Percentiles rank a stretch among this genome's conserved stretches.
These are phyloP conservation scores for Phyllosticta paracitricarpa DNA, from an alignment of 2,329 filamentous ascomycete genomes.

Conservation along the genomic window DNA sequence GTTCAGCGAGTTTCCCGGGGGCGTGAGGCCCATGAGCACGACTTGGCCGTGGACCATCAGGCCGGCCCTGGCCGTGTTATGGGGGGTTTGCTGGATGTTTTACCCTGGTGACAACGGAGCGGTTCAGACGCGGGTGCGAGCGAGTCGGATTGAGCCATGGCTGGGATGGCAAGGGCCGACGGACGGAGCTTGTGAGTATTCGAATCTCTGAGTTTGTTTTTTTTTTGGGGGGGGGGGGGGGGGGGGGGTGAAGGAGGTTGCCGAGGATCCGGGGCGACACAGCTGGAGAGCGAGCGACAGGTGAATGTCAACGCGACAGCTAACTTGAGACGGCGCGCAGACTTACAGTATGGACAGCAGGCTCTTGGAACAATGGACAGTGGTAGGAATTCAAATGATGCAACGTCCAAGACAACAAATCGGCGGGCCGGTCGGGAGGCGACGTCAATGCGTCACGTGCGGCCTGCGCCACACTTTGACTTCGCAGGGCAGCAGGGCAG, in stretches of 20 bases:
- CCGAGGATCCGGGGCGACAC: constrained; percentile 1
- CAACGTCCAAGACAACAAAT: background rate
- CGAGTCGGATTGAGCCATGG: background rate
- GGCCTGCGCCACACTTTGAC: background rate
- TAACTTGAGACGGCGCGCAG: constrained; percentile 1
- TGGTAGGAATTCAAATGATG: constrained; percentile 5
- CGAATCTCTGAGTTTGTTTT: background rate
- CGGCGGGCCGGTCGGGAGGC: background rate
- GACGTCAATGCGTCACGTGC: background rate
- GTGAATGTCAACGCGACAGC: background rate
- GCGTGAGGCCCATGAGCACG: constrained; percentile 26
- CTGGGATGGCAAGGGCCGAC: constrained; percentile 1
- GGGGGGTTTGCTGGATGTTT: constrained; percentile 36
- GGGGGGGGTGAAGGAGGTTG: background rate
- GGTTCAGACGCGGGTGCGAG: constrained; percentile 1
- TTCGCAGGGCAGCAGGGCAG: too few relatives aligned
- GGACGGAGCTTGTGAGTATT: constrained; percentile 6
- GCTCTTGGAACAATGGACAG: background rate
- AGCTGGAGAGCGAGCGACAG: background rate
- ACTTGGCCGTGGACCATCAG: constrained; percentile 37
- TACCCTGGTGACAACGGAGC: constrained; percentile 13
- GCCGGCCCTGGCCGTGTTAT: constrained; percentile 33
- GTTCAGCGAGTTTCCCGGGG: constrained; percentile 30
- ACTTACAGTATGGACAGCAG: constrained; percentile 6
- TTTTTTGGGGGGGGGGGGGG: background rate